Conservation (phyloP, 768 basidiomycete species). For the Clavaria fumosa region DNA sequence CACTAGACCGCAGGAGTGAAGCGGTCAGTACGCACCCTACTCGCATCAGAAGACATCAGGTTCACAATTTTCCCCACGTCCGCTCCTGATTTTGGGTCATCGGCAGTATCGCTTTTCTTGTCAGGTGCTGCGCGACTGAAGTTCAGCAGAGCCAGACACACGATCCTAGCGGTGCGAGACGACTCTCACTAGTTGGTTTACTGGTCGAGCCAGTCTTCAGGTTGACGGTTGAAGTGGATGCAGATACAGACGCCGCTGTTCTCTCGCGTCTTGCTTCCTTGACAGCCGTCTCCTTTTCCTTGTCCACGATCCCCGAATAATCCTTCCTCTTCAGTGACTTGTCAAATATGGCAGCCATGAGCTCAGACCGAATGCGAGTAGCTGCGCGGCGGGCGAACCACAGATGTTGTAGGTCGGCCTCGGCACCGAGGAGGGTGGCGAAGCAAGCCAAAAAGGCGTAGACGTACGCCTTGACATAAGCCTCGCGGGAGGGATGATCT, state of each 20-base stretch:
- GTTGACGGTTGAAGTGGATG: slow-evolving; percentile 8
- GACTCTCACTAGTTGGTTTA: slow-evolving; percentile 6
- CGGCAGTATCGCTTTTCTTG: slow-evolving; percentile 26
- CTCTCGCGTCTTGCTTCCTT: slow-evolving; percentile 19
- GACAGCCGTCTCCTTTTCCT: slow-evolving; percentile 22
- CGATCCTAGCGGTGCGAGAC: no score
- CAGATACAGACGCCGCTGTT: slow-evolving; percentile 31
- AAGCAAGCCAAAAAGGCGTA: slow-evolving; percentile 66
- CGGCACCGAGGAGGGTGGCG: slow-evolving; percentile 42
- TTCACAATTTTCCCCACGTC: slow-evolving; percentile 86
- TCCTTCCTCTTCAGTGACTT: slow-evolving; percentile 77
- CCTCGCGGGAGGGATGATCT: slow-evolving; percentile 31
- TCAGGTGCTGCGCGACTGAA: slow-evolving; percentile 12
- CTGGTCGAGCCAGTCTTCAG: slow-evolving; percentile 3
- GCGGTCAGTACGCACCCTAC: slow-evolving; percentile 22
- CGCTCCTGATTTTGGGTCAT: slow-evolving; percentile 59
- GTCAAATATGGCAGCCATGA: slow-evolving; percentile 72
- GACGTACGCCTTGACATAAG: slow-evolving; percentile 49
- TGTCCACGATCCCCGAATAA: slow-evolving; percentile 59
- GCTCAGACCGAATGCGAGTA: slow-evolving; percentile 57
- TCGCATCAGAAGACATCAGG: slow-evolving; percentile 72
- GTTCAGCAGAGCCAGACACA: no score
- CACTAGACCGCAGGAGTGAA: background rate
- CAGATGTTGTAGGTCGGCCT: slow-evolving; percentile 60
- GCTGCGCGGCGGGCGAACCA: slow-evolving; percentile 70